Evolutionary conservation across 768 basidiomycete species (phyloP).

Genomic region (Rhodotorula graminis): DNA sequence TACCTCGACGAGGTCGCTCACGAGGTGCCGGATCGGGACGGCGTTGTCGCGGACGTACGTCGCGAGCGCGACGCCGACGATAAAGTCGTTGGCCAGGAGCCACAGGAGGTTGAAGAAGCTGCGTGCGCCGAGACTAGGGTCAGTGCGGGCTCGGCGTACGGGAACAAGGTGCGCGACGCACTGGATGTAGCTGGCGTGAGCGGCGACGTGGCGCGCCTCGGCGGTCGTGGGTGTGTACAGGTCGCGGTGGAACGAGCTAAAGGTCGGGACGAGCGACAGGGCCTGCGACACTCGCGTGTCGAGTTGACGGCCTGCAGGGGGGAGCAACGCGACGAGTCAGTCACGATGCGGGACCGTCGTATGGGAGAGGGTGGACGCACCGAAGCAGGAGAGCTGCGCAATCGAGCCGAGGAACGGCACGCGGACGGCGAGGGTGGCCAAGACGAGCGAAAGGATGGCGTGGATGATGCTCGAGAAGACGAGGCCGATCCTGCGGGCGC

Average conservation of each 20-base stretch:
- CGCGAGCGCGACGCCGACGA: slow-evolving; percentile 70
- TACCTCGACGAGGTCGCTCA: slow-evolving; percentile 51
- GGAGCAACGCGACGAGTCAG: not conserved
- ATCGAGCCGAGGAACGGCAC: not conserved
- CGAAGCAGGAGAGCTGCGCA: not conserved
- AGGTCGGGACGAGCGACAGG: slow-evolving; percentile 42
- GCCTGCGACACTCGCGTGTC: slow-evolving; percentile 43
- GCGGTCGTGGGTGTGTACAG: not conserved
- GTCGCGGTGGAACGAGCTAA: slow-evolving; percentile 4
- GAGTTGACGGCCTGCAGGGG: slow-evolving; percentile 9
- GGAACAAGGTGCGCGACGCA: not conserved
- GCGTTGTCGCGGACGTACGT: slow-evolving; percentile 66
- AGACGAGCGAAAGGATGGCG: not conserved
- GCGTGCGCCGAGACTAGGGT: not conserved
- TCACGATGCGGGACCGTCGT: not conserved
- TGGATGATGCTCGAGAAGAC: not conserved
- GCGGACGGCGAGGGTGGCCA: not conserved
- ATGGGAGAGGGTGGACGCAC: not conserved
- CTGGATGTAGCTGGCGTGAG: slow-evolving; percentile 16
- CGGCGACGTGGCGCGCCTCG: slow-evolving; percentile 21
- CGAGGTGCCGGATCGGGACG: slow-evolving; percentile 50
- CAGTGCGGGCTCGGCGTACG: slow-evolving; percentile 45
- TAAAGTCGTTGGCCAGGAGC: slow-evolving; percentile 84
- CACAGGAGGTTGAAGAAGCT: slow-evolving; percentile 72
- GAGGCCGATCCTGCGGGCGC: not conserved